Base-by-base conservation (phyloP, 1,284 basidiomycete species). In the Chalciporus piperatoides region DNA sequence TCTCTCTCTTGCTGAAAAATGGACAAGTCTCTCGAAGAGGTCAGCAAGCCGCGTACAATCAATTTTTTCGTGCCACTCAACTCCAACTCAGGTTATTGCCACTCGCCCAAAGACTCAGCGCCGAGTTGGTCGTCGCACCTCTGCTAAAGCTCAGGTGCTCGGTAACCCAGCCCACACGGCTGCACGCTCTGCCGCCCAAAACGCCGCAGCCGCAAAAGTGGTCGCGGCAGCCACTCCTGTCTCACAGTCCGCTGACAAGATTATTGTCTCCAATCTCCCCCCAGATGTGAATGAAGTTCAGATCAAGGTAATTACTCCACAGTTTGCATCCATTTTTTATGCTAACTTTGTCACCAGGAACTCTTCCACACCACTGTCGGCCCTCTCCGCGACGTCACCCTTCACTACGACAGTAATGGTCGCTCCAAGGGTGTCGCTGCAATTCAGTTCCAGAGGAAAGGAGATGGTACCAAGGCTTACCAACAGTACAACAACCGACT, bases 401-500 rank as follows among this genome's bases (percentile, higher is more conserved):
- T 99, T 63, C 83, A 90, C 65, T 95, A 93, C 73, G 91, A 94
- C 68, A 74, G 80, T 45, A 74, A 79, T 54, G 96, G 96, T 52
- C 84, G 86, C 64, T 94, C 90, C 40, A 97, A 94, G 62, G 96
- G 96, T 53, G 77, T 86, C 53, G 94, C 94, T 38, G 85, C 87
- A 10, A 88, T 99, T 56, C 79, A 86, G 58, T 98, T 98, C 79
- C 77, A 80, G 64, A 84, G 83, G 61, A 85, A 85, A 61, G 93
- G 93, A 49, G 93, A 97, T 63, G 96, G 89, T 52, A 85, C 83
- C 68, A 92, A 90, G 77, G 96, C 96, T 5, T 96, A 87, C 73
- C 79, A 88, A 58, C 82, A 92, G 61, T 99, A 98, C 81, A 93
- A 99, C 82, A 93, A 94, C 76, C 88, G 96, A 69, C 86, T 99